Evolutionary conservation across 371 early-diverging fungal species (phyloP).

Genomic region (Nematocida ironsii): DNA sequence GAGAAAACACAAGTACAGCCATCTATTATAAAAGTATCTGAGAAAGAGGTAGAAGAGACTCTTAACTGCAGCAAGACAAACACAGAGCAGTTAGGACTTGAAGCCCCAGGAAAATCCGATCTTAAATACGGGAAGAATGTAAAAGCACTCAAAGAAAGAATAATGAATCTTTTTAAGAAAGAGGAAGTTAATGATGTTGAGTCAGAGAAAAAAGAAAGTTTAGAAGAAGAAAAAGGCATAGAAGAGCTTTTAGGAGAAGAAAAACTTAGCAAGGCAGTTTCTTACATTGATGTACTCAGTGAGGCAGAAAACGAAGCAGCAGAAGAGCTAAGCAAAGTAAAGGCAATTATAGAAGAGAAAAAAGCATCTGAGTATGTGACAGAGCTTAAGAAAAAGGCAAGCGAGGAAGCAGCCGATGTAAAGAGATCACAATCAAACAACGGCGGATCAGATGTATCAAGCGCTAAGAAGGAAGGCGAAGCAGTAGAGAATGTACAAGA

Average conservation of each 20-base stretch:
- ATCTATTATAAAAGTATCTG: no score
- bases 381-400: neutral
- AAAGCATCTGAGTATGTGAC: neutral
- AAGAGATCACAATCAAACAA: no score
- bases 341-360: neutral
- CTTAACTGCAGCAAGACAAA: neutral
- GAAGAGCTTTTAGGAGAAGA: neutral
- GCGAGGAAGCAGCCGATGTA: neutral
- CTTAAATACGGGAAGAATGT: slow-evolving; percentile 11
- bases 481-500: neutral
- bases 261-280: neutral
- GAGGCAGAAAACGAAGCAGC: neutral
- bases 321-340: neutral
- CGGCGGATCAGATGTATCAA: no score
- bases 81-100: neutral
- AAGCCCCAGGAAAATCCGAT: slow-evolving; percentile 4
- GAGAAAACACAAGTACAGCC: neutral
- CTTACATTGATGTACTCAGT: neutral
- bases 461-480: neutral
- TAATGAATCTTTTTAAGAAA: neutral
- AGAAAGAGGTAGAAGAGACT: neutral
- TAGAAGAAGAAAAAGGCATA: neutral
- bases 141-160: slow-evolving; percentile 3
- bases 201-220: neutral
- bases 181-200: neutral